Base-by-base conservation (phyloP, 176 grass and related monocot genomes). In the Oryza glaberrima region DNA sequence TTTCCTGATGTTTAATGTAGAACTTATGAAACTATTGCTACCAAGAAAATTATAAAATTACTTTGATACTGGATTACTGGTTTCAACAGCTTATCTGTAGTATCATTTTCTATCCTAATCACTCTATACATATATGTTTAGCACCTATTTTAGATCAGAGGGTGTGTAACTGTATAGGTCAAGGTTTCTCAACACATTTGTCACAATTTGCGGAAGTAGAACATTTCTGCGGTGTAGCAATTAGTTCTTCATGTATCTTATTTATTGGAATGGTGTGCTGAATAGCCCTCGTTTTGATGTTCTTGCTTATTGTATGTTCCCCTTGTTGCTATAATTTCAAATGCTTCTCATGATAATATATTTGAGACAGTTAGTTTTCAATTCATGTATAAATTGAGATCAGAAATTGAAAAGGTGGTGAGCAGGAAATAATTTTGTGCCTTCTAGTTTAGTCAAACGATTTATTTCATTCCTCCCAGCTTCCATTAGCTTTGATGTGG, bases 41-140 rank as follows among this genome's bases (percentile, higher is more conserved):
- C 20, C 36, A 6, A 80, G 23, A 67, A 74, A 73, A 48, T 20
- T 69, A 16, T 0, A 6, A 0, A 30, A 75, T 1, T 36, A 75
- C 38, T 61, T 49, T 58, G 20, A 23, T 63, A 10, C 20, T 16
- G 44, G 38, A 52, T 72, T 63, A 10, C 20, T 16, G 32, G 49
- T 65, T 72, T 71, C 11, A 76, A 17, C 49, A 81, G 44, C 11
- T 65, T 47, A 23, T 61, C 16, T 84, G 19, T 45, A 48, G 22
- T 65, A 61, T 34, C 56, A 48, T 73, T 75, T 82, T 82, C 16
- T 66, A 52, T 41, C 52, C 41, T 19, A 49, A 76, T 15, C 7
- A 51, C 75, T 54, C 11, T 60, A 32, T 43, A 75, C 23, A 6
- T 12, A 25, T 79, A 34, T 70, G 0, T 75, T 16, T 74, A 46